Conservation (phyloP, 441 rosid genomes). For the Melastoma candidum region DNA sequence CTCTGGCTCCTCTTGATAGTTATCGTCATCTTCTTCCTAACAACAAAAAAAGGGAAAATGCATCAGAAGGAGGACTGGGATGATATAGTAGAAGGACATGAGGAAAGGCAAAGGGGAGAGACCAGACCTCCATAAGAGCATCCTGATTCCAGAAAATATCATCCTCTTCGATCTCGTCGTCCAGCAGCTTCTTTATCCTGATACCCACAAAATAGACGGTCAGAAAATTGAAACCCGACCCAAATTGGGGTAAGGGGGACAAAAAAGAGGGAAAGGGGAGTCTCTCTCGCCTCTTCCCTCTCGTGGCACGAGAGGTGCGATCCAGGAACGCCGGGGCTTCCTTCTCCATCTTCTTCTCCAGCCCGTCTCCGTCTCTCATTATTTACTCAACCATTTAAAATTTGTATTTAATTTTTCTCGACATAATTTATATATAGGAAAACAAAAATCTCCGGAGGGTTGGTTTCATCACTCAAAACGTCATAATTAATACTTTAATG, state of each 20-base stretch:
- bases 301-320: conserved; percentile 57
- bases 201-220: background rate
- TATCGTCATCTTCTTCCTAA: conserved; percentile 77
- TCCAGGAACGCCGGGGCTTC: conserved; percentile 62
- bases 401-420: too few species aligned
- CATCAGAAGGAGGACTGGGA: too few species aligned
- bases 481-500: too few species aligned
- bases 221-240: conserved; percentile 1
- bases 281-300: conserved; percentile 66
- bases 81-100: background rate
- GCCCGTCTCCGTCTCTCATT: too few species aligned
- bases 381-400: too few species aligned
- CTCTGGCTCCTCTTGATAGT: conserved; percentile 77
- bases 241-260: background rate
- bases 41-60: background rate
- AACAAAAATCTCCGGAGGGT: too few species aligned
- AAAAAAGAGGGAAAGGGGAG: background rate
- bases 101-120: background rate
- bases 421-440: too few species aligned
- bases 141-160: conserved; percentile 94
- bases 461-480: too few species aligned
- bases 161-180: conserved; percentile 81
- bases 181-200: conserved; percentile 85
- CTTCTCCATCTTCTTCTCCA: conserved; percentile 35
- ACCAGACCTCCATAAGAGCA: conserved; percentile 37